Base-by-base conservation (phyloP, 2,329 filamentous ascomycete genomes). In the Fusarium phyllophilum region DNA sequence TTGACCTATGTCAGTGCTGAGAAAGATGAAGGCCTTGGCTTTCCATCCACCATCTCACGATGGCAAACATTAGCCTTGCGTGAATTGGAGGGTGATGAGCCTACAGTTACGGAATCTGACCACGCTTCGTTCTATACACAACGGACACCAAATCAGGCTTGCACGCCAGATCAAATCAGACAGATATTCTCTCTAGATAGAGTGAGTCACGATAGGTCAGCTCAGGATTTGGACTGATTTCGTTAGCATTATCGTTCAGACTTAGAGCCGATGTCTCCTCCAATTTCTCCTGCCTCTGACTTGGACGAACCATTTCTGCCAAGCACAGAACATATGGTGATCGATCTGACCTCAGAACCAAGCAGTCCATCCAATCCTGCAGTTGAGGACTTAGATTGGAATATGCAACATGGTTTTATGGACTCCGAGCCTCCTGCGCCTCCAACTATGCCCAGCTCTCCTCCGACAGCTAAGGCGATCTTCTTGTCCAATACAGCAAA, bases 301-400 rank as follows among this genome's bases (percentile, higher is more conserved):
- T 8, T 46, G 13, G 62, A 61, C 22, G 63, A 59, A 13, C 57
- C 62, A 2, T 80, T 77, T 56, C 34, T 79, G n/a, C 80, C 78
- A 2, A 46, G 64, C 13, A 44, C 57, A 3, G 62, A 68, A 2
- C 66, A 66, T 31, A 68, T 74, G 11, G 22, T 74, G 8, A 76
- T 83, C 7, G 78, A 81, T 41, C 60, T 80, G 3, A 78, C 78
- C 34, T 81, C 81, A 1, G 81, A 81, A 5, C 79, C 82, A 18
- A 67, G 48, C 20, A 83, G 73, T 29, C 79, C 80, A 6, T n/a
- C 51, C 12, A 54, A 64, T 8, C 8, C 33, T 3, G 29, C 45
- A 3, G 51, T 63, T 48, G 33, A 61, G 15, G 51, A 59, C 38
- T 22, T 77, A 12, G 49, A 76, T 49, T 55, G 62, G 39, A 56